These are phyloP conservation scores for Backusella luteola DNA, from an alignment of 192 early-diverging fungal genomes.

Conservation along the genomic window DNA sequence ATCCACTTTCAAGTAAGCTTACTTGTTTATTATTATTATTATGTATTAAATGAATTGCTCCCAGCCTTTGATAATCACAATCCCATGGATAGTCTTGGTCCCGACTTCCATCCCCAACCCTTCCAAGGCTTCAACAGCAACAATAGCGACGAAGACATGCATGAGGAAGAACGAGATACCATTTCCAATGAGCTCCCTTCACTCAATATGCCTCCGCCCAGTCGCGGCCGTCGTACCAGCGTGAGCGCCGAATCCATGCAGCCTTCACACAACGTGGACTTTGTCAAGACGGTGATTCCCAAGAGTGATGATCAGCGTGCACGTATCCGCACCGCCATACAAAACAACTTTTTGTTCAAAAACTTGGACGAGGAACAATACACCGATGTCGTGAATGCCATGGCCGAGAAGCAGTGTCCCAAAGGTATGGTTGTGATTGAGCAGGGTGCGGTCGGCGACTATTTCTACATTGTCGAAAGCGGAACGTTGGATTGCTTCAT, in stretches of 20 bases:
- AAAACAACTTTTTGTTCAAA: conserved; percentile 92
- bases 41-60: too few relatives aligned
- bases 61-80: not conserved
- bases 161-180: conserved; percentile 54
- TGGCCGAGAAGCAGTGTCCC: conserved; percentile 84
- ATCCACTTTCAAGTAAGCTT: not conserved
- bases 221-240: conserved; percentile 89
- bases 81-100: not conserved
- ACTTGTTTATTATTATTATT: not conserved
- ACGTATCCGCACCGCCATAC: conserved; percentile 76
- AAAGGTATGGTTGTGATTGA: conserved; percentile 77
- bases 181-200: not conserved
- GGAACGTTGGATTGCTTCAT: conserved; percentile 92
- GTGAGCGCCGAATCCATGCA: conserved; percentile 96
- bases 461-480: conserved; percentile 95
- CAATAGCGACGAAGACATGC: conserved; percentile 35
- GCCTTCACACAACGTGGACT: conserved; percentile 71
- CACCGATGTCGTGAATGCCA: conserved; percentile 92
- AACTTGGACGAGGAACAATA: conserved; percentile 95
- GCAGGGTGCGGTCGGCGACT: conserved; percentile 96
- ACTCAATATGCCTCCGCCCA: conserved; percentile 53
- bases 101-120: not conserved
- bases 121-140: not conserved
- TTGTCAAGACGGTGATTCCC: conserved; percentile 83
- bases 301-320: conserved; percentile 85